Evolutionary conservation across 2,329 filamentous ascomycete species (phyloP).

Genomic region (Pestalotiopsis sp.): DNA sequence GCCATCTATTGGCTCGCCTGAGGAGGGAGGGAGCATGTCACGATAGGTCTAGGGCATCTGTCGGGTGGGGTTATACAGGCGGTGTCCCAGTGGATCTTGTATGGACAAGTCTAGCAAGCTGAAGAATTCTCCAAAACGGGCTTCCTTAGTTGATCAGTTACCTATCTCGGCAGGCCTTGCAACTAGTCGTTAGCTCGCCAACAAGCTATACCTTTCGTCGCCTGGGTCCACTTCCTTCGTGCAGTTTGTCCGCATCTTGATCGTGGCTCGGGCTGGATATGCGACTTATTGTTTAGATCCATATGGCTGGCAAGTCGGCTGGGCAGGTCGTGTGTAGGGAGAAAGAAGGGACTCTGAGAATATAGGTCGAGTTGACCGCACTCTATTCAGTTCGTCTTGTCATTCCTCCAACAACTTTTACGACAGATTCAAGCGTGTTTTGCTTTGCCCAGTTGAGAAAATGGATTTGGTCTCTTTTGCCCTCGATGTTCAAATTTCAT

Average conservation of each 20-base stretch:
- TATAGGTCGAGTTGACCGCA: not conserved
- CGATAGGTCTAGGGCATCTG: not conserved
- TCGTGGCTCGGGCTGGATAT: not conserved
- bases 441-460: not conserved
- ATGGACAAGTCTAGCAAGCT: not conserved
- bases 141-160: not conserved
- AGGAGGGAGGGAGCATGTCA: not conserved
- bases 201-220: not conserved
- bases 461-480: conserved; percentile 40
- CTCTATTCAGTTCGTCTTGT: not conserved
- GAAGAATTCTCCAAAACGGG: not conserved
- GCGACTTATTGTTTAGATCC: not conserved
- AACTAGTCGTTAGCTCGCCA: not conserved
- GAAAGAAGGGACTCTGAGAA: not conserved
- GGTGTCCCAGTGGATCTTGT: conserved; percentile 1
- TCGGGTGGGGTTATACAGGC: not conserved
- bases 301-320: not conserved
- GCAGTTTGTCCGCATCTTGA: not conserved
- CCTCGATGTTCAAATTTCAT: conserved; percentile 33
- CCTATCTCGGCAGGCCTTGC: not conserved
- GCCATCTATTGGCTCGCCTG: not conserved
- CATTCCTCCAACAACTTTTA: not conserved
- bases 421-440: not conserved
- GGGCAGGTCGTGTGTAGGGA: not conserved
- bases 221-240: not conserved